A percentile compares a stretch with the other conserved stretches of the same genome.
Conservation (phyloP, 2,329 filamentous ascomycete species). For the Tolypocladium endophyticum region DNA sequence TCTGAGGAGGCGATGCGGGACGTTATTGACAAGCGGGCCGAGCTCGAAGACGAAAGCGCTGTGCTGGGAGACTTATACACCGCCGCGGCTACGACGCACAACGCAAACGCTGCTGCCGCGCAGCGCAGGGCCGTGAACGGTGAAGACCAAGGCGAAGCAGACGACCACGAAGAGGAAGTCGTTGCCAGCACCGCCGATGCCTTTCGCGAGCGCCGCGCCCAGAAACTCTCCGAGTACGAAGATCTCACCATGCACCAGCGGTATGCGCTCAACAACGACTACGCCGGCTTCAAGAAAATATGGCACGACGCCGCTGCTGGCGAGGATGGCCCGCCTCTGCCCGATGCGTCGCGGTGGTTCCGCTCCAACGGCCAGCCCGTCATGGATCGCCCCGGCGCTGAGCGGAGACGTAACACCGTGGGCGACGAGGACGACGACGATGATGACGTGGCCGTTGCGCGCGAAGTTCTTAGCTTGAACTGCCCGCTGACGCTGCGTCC, state of each 20-base stretch:
- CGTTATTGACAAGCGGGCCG: conserved; percentile 37
- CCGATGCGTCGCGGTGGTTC: conserved; percentile 46
- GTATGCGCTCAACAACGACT: conserved; percentile 48
- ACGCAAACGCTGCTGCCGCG: conserved; percentile 5
- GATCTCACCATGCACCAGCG: conserved; percentile 30
- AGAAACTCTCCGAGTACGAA: conserved; percentile 31
- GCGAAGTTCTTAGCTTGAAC: conserved; percentile 53
- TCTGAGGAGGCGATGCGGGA: conserved; percentile 36
- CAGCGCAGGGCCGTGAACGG: conserved; percentile 4
- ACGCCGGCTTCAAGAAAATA: conserved; percentile 45
- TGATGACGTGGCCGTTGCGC: conserved; percentile 58
- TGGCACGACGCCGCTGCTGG: conserved; percentile 44
- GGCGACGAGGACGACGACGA: conserved; percentile 42
- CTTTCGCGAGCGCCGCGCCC: conserved; percentile 23
- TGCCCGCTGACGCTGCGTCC: conserved; percentile 58
- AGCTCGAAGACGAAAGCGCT: conserved; percentile 36
- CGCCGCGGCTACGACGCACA: neutral
- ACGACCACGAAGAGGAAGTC: conserved; percentile 11
- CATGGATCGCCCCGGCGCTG: conserved; percentile 13
- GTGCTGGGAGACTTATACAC: conserved; percentile 26
- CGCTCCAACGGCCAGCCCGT: conserved; percentile 31
- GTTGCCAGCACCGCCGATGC: conserved; percentile 17
- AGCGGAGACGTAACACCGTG: neutral
- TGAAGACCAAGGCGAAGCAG: conserved; percentile 4
- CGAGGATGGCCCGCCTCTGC: conserved; percentile 37